A percentile compares a stretch with the other conserved stretches of the same genome.
phyloP scores from a whole-genome alignment of 768 basidiomycete genomes.

The Suillus lakei region DNA sequence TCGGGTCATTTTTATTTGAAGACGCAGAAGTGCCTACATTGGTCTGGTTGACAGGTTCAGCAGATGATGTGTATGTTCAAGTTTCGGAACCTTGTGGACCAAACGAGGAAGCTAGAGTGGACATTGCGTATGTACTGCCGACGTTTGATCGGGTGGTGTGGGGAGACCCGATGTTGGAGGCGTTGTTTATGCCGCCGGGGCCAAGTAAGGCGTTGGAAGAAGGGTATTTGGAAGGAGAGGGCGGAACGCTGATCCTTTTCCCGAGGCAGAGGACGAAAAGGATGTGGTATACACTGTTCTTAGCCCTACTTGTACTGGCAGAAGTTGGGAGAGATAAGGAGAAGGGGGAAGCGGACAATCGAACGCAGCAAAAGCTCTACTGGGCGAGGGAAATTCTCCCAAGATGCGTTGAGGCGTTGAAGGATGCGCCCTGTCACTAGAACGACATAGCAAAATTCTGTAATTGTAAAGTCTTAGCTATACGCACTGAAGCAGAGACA shows the following conservation, averaged over 20 bases:
- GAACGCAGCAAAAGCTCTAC: slow-evolving; percentile 27
- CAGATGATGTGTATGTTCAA: slow-evolving; percentile 61
- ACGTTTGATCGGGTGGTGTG: slow-evolving; percentile 61
- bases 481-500: not conserved
- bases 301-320: slow-evolving; percentile 58
- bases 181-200: slow-evolving; percentile 56
- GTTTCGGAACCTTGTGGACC: slow-evolving; percentile 25
- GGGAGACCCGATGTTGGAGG: slow-evolving; percentile 79
- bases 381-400: slow-evolving; percentile 49
- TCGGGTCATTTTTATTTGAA: slow-evolving; percentile 76
- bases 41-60: slow-evolving; percentile 64
- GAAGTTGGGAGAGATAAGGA: slow-evolving; percentile 35
- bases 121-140: slow-evolving; percentile 42
- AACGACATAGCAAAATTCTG: not conserved
- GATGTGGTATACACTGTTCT: slow-evolving; percentile 75
- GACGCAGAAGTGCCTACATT: slow-evolving; percentile 76
- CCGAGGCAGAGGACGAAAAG: slow-evolving; percentile 75
- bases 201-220: slow-evolving; percentile 58
- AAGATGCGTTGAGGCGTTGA: slow-evolving; percentile 48
- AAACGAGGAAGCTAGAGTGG: slow-evolving; percentile 23
- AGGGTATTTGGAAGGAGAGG: slow-evolving; percentile 57
- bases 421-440: slow-evolving; percentile 43
- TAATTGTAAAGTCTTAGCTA: not conserved
- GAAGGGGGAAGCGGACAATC: slow-evolving; percentile 25
- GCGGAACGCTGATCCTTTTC: slow-evolving; percentile 55